Evolutionary conservation across 2,329 filamentous ascomycete genomes (phyloP), one percentile per base, ranked within the genome.

Genomic region (Aureobasidium sp.): DNA sequence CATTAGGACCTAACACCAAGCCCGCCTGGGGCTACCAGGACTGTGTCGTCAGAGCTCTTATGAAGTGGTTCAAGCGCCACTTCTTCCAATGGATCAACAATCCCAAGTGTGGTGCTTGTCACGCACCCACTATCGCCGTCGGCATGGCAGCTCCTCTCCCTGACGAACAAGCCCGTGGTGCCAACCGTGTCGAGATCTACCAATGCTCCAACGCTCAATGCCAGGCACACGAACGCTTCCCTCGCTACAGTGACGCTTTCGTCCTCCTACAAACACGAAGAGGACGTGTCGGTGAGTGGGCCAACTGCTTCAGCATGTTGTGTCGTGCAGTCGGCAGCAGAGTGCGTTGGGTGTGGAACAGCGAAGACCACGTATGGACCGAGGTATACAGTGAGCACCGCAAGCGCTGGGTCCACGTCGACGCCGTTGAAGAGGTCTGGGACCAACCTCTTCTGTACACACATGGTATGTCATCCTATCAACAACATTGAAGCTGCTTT

Each of bases 1-100:
- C 91, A 67, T 86, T 96, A 78, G 90, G 89, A 22, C 85, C 89
- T 62, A 89, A 87, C 61, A 82, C 85, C 67, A 88, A 89, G 73
- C 85, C 92, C 1, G 88, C 91, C 78, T 97, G 93, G 93, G 93
- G 92, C 62, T 97, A 97, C 72, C 93, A 97, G 75, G 94, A 99
- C 76, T 99, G 93, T 74, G 91, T 97, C 61, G 88, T 97, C 70
- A 84, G 90, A 67, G 90, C 93, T 64, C 80, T 97, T 66, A 79
- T 97, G 70, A 91, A 89, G 75, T 97, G 94, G 94, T 99, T 97
- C 79, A 96, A 94, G 78, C 84, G 88, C 66, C 88, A 89, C 8
- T 97, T 97, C 78, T 97, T 97, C 77, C 86, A 88, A 64, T 99
- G 92, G 87, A 91, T 97, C 69, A 96, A 97, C 78, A 97, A 97